Base-by-base conservation (phyloP, 306 rosid genomes). In the Gynostemma pentaphyllum region DNA sequence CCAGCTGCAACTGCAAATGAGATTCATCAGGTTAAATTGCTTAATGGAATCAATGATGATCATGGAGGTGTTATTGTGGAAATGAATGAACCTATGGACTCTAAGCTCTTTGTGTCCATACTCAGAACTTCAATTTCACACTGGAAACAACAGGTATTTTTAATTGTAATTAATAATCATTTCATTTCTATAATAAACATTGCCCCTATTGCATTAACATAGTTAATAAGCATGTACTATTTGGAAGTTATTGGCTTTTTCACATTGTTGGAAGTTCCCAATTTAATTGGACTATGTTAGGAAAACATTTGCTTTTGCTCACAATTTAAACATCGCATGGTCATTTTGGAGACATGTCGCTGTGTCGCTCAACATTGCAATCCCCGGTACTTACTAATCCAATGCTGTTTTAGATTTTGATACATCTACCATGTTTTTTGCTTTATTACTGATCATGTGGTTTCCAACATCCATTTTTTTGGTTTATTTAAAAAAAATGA, bases 41-140 rank as follows among this genome's bases (percentile, higher is more conserved):
- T 91, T 59, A 44, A 73, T 42, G 84, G 82, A 19, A 73, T 61
- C 18, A 47, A 87, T 40, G 97, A 91, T 71, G 77, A 68, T 1
- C 73, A 81, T 45, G 89, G 86, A 40, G 97, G 97, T 19, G 80
- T 91, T 73, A 77, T 78, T 34, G 91, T 85, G 10, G 88, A 85
- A 49, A 67, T 87, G 68, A 45, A 65, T 26, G 76, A 80, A 46
- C 72, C 85, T 66, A 80, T 85, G 81, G 81, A 83, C 48, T 50
- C 83, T 66, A 50, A 71, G 18, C 34, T 71, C 51, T 87, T 87
- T 66, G 44, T 67, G 44, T 51, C 82, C 2, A 49, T 76, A 70
- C 87, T 90, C 1, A 79, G 71, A 70, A 76, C 85, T 69, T 90
- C 97, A 53, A 76, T 87, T 55, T 69, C 83, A 4, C 79, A 72